These are phyloP conservation scores for Neurospora hispaniola DNA, from an alignment of 495 filamentous ascomycete species.

Conservation along the genomic window DNA sequence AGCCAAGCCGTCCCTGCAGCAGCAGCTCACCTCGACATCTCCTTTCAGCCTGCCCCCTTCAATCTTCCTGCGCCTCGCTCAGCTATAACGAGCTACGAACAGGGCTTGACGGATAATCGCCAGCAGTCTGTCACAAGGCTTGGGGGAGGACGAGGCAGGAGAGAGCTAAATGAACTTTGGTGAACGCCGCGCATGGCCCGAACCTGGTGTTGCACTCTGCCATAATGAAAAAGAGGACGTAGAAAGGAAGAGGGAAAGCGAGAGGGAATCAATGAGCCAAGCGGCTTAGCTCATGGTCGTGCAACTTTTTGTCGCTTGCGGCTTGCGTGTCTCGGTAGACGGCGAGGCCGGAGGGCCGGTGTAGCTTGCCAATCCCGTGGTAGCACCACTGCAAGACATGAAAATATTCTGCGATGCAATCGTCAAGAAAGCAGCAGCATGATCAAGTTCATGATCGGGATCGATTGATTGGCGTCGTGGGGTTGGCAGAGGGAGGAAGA, in stretches of 20 bases:
- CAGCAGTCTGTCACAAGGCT: not conserved
- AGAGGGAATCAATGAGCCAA: not conserved
- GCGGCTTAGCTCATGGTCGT: not conserved
- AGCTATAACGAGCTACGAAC: not conserved
- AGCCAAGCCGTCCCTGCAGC: not conserved
- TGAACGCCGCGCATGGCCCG: not conserved
- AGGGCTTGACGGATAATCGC: not conserved
- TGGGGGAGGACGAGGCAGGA: not conserved
- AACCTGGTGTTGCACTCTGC: not conserved
- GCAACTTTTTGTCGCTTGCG: not conserved
- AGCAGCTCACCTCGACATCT: not conserved
- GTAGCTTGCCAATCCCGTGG: conserved; percentile 5
- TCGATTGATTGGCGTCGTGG: not conserved
- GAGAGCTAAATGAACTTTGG: not conserved
- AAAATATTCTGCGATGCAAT: not conserved
- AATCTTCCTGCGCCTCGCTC: not conserved
- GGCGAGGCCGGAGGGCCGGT: conserved; percentile 14
- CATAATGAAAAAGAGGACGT: not conserved
- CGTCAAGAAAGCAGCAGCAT: not conserved
- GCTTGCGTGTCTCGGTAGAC: conserved; percentile 2
- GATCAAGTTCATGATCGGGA: not conserved
- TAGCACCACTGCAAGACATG: not conserved
- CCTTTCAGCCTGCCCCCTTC: not conserved
- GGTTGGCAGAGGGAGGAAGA: conserved; percentile 1
- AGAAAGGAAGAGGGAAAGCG: not conserved